Evolutionary conservation across 331 rosid genomes (phyloP), one percentile per base, ranked within the genome.

Genomic region (Stylosanthes scabra): DNA sequence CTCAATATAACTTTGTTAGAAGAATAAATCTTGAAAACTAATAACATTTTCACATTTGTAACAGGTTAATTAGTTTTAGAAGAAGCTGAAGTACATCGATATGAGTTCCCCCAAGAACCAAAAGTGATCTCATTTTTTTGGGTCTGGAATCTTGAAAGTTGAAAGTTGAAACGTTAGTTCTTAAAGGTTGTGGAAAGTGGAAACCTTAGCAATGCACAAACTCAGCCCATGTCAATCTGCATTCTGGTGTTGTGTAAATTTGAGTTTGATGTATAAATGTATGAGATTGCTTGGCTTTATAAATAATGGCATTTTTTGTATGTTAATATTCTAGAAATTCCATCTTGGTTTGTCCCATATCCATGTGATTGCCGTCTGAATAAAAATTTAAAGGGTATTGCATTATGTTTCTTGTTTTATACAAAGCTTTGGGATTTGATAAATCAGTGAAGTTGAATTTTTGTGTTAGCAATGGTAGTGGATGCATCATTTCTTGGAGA

Each of bases 81-180:
- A 11, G 28, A 6, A 1, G 2, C 58, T 79, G 65, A 72, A 73
- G 59, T 13, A 37, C 31, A 5, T 79, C 6, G 8, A 72, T 60
- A 11, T 73, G 29, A 14, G 44, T 10, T 29, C 13, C 3, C 60
- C 66, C 14, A 16, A 16, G 34, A 27, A 57, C 9, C 62, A 67
- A 13, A 59, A 6, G 10, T 47, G 8, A 14, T 70, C 81, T 2
- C 66, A 80, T 40, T n/a, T 75, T 15, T 44, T 81, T 1, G n/a
- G 34, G 2, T 50, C 8, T 46, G 72, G 4, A 63, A 47, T 3
- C 69, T 20, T 20, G 25, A 20, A 20, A 20, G 25, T 80, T 20
- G 25, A 20, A 20, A 20, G 25, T 80, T 8, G 74, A 63, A 16
- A 49, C 9, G 37, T 45, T 70, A 13, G 14, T 14, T 46, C 29